Conservation (phyloP, 148 eudicot species). For the Amaranthus hypochondriacus region DNA sequence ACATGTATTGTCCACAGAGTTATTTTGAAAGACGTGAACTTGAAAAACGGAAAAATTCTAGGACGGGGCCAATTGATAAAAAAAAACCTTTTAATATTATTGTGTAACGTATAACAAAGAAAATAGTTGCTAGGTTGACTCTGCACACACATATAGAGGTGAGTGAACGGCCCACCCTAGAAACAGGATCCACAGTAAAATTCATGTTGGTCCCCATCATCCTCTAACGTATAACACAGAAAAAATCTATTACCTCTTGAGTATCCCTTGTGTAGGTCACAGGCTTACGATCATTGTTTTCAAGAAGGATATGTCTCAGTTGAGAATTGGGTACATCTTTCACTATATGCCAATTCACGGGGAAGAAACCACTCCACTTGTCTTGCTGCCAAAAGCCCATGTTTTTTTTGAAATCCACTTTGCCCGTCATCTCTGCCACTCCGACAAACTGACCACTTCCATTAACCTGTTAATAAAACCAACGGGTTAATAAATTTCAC, state of each 20-base stretch:
- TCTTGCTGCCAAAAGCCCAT: slow-evolving; percentile 99
- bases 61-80: too few species aligned
- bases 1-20: too few species aligned
- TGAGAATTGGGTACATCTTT: slow-evolving; percentile 81
- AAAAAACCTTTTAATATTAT: too few species aligned
- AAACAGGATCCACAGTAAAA: background rate
- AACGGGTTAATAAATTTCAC: too few species aligned
- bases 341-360: slow-evolving; percentile 88
- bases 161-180: background rate
- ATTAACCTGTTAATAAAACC: slow-evolving; percentile 56
- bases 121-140: too few species aligned
- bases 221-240: too few species aligned
- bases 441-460: slow-evolving; percentile 96
- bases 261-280: slow-evolving; percentile 90
- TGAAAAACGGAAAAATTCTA: too few species aligned
- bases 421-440: slow-evolving; percentile 89
- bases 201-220: background rate
- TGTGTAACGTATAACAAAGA: too few species aligned
- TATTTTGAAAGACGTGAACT: too few species aligned
- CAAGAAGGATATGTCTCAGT: slow-evolving; percentile 73
- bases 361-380: slow-evolving; percentile 93
- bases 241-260: slow-evolving; percentile 56
- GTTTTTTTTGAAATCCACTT: slow-evolving; percentile 63
- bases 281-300: slow-evolving; percentile 73
- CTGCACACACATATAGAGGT: too few species aligned